Base-by-base conservation (phyloP, 805 yeast species). In the Kregervanrija fluxuum region DNA sequence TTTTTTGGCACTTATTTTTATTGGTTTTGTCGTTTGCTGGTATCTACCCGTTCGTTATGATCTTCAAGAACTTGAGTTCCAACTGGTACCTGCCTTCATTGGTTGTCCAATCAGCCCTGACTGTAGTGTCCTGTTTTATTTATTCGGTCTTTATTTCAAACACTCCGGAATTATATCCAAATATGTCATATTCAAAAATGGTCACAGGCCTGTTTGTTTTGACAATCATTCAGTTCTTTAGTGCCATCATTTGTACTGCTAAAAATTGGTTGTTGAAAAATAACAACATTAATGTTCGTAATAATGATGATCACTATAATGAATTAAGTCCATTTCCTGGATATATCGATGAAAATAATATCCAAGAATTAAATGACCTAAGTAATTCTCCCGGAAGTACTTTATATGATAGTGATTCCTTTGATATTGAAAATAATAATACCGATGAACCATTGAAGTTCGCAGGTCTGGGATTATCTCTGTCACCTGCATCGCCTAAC, bases 161-260 rank as follows among this genome's bases (percentile, higher is more conserved):
- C 13, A 81, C 80, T 17, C 83, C 85, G 0, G 70, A 74, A 44
- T 67, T 87, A 54, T 91, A 87, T 60, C 95, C 95, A 1, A 70
- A 74, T 35, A 86, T 86, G 58, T 82, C 84, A 1, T 89, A 89
- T 62, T 65, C 76, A 11, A 75, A 72, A 54, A 79, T 85, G 78
- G 73, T 84, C 17, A 67, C 75, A 57, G 74, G 85, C 10, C 63
- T 88, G 47, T 62, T 82, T 10, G 58, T 81, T 41, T 61, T 79
- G 10, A 62, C 80, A 2, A 46, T 73, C 2, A 62, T 68, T 2
- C 95, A 86, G 51, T 76, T 74, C 56, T 48, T 68, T 11, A 57
- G 77, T 13, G 81, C 88, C 0, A 52, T 80, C 6, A 55, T 83
- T 32, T 64, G 69, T 40, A 62, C 68, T 10, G 72, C 78, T 2